These are phyloP conservation scores for Exophiala sp. DNA, from an alignment of 2,329 filamentous ascomycete genomes.

Conservation along the genomic window DNA sequence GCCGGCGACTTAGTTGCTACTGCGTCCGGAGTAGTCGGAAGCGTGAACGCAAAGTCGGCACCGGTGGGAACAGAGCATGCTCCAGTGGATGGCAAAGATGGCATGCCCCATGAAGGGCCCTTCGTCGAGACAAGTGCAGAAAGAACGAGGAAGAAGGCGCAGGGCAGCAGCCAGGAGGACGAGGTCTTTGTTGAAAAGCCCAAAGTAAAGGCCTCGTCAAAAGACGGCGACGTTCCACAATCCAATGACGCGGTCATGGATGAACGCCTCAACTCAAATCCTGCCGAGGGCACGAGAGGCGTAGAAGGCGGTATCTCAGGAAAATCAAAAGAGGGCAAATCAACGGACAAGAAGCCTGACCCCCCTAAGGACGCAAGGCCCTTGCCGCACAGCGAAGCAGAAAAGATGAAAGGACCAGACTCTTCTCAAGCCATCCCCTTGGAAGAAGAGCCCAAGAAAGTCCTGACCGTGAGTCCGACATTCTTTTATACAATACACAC, in stretches of 20 bases:
- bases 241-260: constrained; percentile 84
- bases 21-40: constrained; percentile 8
- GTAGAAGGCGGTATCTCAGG: constrained; percentile 86
- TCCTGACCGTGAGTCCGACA: constrained; percentile 52
- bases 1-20: constrained; percentile 11
- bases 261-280: constrained; percentile 70
- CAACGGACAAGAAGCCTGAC: constrained; percentile 72
- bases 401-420: constrained; percentile 54
- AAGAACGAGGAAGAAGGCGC: constrained; percentile 42
- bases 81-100: constrained; percentile 88
- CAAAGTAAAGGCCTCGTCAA: constrained; percentile 35
- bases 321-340: constrained; percentile 73
- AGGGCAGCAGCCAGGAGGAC: constrained; percentile 28
- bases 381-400: constrained; percentile 74
- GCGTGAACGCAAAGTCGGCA: constrained; percentile 19
- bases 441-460: constrained; percentile 45
- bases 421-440: constrained; percentile 35
- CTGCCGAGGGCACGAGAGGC: constrained; percentile 81
- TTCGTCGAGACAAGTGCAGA: constrained; percentile 52
- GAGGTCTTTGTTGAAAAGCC: constrained; percentile 29
- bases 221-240: constrained; percentile 45
- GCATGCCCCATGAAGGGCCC: constrained; percentile 87
- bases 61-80: constrained; percentile 68
- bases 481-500: neutral
- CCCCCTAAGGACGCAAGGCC: constrained; percentile 82